Evolutionary conservation across 805 yeast genomes (phyloP), one percentile per base, ranked within the genome.

Genomic region (Candida easanensis): DNA sequence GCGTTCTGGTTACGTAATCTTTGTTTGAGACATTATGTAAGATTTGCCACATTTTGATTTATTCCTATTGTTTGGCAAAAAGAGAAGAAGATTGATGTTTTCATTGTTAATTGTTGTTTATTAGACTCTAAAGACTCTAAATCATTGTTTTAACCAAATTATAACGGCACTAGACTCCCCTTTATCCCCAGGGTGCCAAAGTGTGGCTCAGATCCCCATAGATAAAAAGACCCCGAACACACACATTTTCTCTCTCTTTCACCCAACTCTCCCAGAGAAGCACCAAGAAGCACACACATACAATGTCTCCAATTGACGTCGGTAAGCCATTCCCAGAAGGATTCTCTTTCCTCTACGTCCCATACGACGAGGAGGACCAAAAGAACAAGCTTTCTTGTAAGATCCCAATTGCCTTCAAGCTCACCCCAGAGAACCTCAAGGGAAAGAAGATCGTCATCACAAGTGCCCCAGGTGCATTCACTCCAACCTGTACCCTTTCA

Each of bases 401-500:
- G 37, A 41, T 46, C 30, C 62, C 62, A 39, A 54, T 52, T 27
- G 50, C 35, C 27, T 56, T 45, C 53, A 52, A 57, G 33, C 37
- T 58, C 10, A 44, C 58, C 14, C 53, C 45, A 27, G 62, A 57
- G 37, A 55, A 52, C 48, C 36, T 57, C 11, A 52, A 52, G 30
- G 60, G 58, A 15, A 57, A 58, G 44, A 56, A 54, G 42, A 77
- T 82, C 25, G 79, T 85, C 33, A 69, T 86, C 54, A 87, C 88
- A 25, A 74, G 84, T 46, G 89, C 86, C 26, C 93, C 95, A 49
- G 95, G 90, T 49, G 93, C 95, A 10, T 87, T 85, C 73, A 85
- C 95, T 21, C 95, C 91, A 44, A 79, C 91, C 7, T 85, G 93
- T 65, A 73, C 85, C 38, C 77, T 74, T 39, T 71, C 76, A 54